phyloP scores from a whole-genome alignment of 371 early-diverging fungal genomes.

The Mucor indicus region DNA sequence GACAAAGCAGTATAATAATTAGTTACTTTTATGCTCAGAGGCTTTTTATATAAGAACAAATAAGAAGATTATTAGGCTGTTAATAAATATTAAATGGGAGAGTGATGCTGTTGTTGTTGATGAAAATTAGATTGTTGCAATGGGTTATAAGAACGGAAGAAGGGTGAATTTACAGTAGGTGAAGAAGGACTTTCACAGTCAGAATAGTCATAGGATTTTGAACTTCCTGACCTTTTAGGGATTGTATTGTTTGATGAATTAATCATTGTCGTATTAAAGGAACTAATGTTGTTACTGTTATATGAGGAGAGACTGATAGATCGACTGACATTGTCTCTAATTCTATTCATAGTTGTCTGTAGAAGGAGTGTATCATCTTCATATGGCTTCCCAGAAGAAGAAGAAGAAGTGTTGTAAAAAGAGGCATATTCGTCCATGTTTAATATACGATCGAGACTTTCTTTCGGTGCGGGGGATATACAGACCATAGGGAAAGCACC shows the following conservation, averaged over 20 bases:
- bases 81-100: not conserved
- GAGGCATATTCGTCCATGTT: not conserved
- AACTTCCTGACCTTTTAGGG: constrained; percentile 33
- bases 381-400: not conserved
- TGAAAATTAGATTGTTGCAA: not conserved
- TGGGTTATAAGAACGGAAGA: constrained; percentile 20
- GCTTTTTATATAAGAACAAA: too few relatives aligned
- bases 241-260: constrained; percentile 7
- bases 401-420: not conserved
- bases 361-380: not conserved
- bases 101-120: not conserved
- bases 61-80: too few relatives aligned
- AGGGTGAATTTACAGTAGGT: constrained; percentile 34
- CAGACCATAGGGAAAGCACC: constrained; percentile 72
- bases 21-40: too few relatives aligned
- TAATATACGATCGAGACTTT: constrained; percentile 28
- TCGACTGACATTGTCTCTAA: not conserved
- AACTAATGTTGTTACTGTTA: not conserved
- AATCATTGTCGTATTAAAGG: not conserved
- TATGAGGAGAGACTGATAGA: constrained; percentile 1
- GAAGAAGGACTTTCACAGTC: constrained; percentile 38
- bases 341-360: not conserved
- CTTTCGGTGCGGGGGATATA: constrained; percentile 34
- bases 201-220: constrained; percentile 24
- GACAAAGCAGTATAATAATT: too few relatives aligned